Conservation (phyloP, 352 stramenopile genomes). For the Globisporangium cylindrosporum region DNA sequence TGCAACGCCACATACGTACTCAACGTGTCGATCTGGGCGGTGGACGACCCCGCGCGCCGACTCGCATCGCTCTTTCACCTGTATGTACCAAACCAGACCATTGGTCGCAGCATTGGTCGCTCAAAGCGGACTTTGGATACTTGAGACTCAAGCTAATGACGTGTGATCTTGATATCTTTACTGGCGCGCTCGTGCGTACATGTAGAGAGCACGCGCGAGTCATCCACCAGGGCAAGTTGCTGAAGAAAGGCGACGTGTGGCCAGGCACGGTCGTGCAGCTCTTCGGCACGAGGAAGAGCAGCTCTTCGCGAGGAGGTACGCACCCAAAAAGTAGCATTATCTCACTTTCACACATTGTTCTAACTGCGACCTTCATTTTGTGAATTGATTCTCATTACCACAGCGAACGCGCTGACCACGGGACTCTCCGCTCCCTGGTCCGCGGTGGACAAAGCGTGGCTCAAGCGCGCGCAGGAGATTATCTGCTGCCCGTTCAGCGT, state of each 20-base stretch:
- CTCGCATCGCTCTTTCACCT: slow-evolving; percentile 72
- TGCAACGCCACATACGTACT: slow-evolving; percentile 79
- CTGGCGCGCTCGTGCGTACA: not conserved
- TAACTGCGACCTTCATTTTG: not conserved
- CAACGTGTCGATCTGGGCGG: slow-evolving; percentile 76
- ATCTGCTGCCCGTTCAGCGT: slow-evolving; percentile 71
- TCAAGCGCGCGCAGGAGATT: slow-evolving; percentile 38
- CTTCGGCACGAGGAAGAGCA: slow-evolving; percentile 61
- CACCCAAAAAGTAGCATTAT: not conserved
- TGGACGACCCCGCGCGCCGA: slow-evolving; percentile 61
- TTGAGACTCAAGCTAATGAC: not conserved
- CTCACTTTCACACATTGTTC: not conserved
- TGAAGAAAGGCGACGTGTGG: slow-evolving; percentile 84
- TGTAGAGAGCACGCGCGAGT: slow-evolving; percentile 65
- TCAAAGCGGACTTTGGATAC: not conserved
- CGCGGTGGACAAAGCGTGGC: slow-evolving; percentile 31
- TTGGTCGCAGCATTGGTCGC: not conserved
- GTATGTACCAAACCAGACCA: slow-evolving; percentile 29
- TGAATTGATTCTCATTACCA: not conserved
- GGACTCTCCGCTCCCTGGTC: slow-evolving; percentile 22
- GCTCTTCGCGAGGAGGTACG: slow-evolving; percentile 4
- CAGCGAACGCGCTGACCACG: slow-evolving; percentile 3
- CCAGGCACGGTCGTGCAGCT: slow-evolving; percentile 79
- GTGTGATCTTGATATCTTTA: not conserved
- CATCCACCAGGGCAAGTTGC: slow-evolving; percentile 75